Percentiles rank a stretch among this genome's conserved stretches.
These are phyloP conservation scores for Eutrema heterophyllum DNA, from an alignment of 345 rosid species.

Conservation along the genomic window DNA sequence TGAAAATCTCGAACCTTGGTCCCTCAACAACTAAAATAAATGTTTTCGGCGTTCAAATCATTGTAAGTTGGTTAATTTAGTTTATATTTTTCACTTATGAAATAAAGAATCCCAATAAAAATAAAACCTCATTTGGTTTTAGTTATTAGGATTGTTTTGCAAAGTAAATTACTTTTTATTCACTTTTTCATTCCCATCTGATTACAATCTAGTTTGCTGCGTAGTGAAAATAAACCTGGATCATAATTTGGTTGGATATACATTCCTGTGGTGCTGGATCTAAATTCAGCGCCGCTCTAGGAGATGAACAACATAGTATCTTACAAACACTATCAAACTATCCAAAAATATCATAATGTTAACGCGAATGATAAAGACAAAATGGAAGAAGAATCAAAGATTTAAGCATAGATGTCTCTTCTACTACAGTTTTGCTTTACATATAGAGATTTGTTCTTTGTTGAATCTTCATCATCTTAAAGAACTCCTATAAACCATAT, in stretches of 20 bases:
- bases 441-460: background rate
- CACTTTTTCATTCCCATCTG: background rate
- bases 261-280: background rate
- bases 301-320: background rate
- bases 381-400: background rate
- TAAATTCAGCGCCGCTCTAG: background rate
- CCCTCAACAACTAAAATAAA: too few species aligned
- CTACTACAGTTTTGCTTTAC: slow-evolving; percentile 1
- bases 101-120: background rate
- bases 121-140: background rate
- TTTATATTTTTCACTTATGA: background rate
- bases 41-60: too few species aligned
- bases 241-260: background rate
- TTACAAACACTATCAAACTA: background rate
- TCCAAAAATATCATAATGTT: background rate
- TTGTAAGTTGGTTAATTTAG: too few species aligned
- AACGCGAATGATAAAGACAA: background rate
- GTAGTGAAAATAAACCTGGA: background rate
- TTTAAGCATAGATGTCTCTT: background rate
- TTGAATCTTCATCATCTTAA: background rate
- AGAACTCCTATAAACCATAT: background rate
- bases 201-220: background rate
- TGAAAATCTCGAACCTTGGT: too few species aligned
- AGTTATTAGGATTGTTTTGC: background rate
- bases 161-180: background rate